These are phyloP conservation scores for Sphagnum tenellum DNA, from an alignment of 225 moss, liverwort and hornwort genomes.

Conservation along the genomic window DNA sequence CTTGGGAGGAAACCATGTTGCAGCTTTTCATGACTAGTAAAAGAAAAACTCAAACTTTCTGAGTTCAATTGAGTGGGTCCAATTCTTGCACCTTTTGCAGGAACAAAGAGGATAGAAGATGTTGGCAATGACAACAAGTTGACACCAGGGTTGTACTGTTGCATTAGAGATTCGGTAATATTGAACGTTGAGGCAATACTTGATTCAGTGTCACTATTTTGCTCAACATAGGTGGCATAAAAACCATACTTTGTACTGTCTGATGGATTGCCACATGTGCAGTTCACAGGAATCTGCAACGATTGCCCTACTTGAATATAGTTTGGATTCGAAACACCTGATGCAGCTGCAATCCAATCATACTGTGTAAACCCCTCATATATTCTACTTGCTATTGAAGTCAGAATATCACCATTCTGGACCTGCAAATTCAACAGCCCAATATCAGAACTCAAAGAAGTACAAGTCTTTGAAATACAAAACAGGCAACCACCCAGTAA, in stretches of 20 bases:
- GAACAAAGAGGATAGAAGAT: slow-evolving; percentile 51
- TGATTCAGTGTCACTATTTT: slow-evolving; percentile 20
- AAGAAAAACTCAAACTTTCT: too few relatives aligned
- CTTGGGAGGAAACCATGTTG: too few relatives aligned
- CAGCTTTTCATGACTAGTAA: too few relatives aligned
- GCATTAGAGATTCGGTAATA: slow-evolving; percentile 18
- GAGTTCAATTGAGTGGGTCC: too few relatives aligned
- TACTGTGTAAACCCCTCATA: slow-evolving; percentile 33
- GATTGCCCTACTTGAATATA: slow-evolving; percentile 10
- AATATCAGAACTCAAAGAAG: background rate
- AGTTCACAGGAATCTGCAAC: slow-evolving; percentile 60
- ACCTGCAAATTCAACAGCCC: slow-evolving; percentile 16
- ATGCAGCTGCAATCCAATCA: slow-evolving; percentile 32
- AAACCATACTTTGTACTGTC: slow-evolving; percentile 52
- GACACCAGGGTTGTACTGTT: slow-evolving; percentile 47
- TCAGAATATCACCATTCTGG: slow-evolving; percentile 17
- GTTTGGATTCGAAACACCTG: slow-evolving; percentile 6
- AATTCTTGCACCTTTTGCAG: slow-evolving; percentile 36
- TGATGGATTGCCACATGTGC: slow-evolving; percentile 62
- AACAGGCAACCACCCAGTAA: too few relatives aligned
- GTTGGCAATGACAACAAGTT: slow-evolving; percentile 24
- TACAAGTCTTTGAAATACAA: background rate
- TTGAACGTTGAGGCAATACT: slow-evolving; percentile 36
- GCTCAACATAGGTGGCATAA: slow-evolving; percentile 50
- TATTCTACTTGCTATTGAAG: slow-evolving; percentile 10